These are phyloP conservation scores for Penicillium canariense DNA, from an alignment of 495 filamentous ascomycete genomes.

Conservation along the genomic window DNA sequence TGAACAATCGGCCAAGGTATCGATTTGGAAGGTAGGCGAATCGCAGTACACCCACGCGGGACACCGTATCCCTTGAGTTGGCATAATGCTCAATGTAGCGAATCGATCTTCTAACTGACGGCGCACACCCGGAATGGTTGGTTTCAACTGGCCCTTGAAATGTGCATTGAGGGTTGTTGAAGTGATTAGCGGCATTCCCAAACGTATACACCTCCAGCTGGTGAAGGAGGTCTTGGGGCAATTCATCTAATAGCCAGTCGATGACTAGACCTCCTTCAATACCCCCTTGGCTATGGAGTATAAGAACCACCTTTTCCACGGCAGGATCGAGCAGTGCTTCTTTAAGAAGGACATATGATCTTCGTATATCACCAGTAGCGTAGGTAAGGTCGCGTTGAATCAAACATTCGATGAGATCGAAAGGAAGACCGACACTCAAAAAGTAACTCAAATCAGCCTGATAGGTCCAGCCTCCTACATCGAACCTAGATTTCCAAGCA, in stretches of 20 bases:
- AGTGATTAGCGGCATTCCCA: slow-evolving; percentile 81
- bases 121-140: background rate
- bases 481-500: background rate
- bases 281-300: slow-evolving; percentile 80
- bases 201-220: slow-evolving; percentile 87
- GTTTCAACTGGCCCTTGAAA: background rate
- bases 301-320: slow-evolving; percentile 70
- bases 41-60: slow-evolving; percentile 70
- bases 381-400: slow-evolving; percentile 75
- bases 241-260: slow-evolving; percentile 76
- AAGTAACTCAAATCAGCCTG: background rate
- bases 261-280: slow-evolving; percentile 72
- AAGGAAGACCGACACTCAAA: slow-evolving; percentile 55
- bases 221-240: slow-evolving; percentile 62
- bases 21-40: slow-evolving; percentile 51
- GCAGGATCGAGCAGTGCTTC: slow-evolving; percentile 35
- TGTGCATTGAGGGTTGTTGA: slow-evolving; percentile 69
- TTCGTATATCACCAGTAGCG: slow-evolving; percentile 65
- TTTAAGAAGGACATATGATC: slow-evolving; percentile 33
- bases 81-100: slow-evolving; percentile 83
- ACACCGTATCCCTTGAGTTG: slow-evolving; percentile 73
- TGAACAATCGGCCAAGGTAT: slow-evolving; percentile 75
- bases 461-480: background rate
- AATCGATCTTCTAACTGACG: slow-evolving; percentile 33
- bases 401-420: slow-evolving; percentile 74